A percentile compares a stretch with the other conserved stretches of the same genome.
These are phyloP conservation scores for Leptomonas pyrrhocoris DNA, from an alignment of 208 protist species.

Conservation along the genomic window DNA sequence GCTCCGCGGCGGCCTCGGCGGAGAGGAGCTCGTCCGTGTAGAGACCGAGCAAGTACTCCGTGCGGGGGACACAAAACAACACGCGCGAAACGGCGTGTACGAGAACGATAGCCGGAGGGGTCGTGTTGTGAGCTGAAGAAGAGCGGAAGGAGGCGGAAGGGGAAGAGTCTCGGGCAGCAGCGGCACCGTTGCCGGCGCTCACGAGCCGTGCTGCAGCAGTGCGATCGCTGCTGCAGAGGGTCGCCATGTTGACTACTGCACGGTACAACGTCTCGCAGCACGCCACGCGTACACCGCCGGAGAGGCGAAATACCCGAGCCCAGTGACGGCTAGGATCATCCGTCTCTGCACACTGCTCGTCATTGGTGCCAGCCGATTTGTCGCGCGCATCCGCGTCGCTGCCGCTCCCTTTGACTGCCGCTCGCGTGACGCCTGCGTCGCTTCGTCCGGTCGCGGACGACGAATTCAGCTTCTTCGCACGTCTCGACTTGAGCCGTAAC, in stretches of 20 bases:
- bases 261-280: conserved; percentile 27
- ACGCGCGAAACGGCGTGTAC: conserved; percentile 28
- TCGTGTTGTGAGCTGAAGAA: too few relatives aligned
- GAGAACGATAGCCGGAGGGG: conserved; percentile 6
- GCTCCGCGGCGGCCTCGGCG: conserved; percentile 7
- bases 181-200: background rate
- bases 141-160: too few relatives aligned
- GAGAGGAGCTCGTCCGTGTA: conserved; percentile 14
- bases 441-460: background rate
- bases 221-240: background rate
- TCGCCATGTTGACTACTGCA: conserved; percentile 12
- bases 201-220: background rate
- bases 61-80: conserved; percentile 50
- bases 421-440: background rate
- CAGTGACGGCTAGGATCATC: background rate
- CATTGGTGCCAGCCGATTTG: background rate
- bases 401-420: background rate
- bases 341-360: background rate
- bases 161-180: background rate
- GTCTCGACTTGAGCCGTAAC: conserved; percentile 1
- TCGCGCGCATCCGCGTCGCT: background rate
- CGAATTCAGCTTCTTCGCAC: background rate
- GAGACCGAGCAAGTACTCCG: conserved; percentile 48
- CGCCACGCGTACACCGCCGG: conserved; percentile 19
- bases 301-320: conserved; percentile 20